phyloP scores from a whole-genome alignment of 768 basidiomycete species.

The Boletus edulis region DNA sequence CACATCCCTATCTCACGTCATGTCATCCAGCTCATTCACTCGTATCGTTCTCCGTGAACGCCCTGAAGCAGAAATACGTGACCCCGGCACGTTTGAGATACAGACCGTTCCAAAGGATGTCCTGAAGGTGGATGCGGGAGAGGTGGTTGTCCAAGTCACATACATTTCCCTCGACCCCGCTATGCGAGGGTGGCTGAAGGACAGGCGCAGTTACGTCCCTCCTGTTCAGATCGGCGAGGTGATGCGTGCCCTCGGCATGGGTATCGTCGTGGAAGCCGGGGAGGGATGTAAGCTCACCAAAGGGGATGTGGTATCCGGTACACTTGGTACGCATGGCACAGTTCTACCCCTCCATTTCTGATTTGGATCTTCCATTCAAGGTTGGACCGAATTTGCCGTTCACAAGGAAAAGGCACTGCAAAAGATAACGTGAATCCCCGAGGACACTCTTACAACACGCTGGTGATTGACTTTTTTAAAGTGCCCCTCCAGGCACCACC shows the following conservation, averaged over 20 bases:
- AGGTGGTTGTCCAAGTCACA: slow-evolving; percentile 74
- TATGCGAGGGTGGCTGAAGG: slow-evolving; percentile 81
- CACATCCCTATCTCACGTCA: neutral
- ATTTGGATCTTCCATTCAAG: slow-evolving; percentile 38
- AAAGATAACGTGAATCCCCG: slow-evolving; percentile 52
- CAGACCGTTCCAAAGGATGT: slow-evolving; percentile 50
- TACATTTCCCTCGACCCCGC: slow-evolving; percentile 86
- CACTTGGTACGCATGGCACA: slow-evolving; percentile 47
- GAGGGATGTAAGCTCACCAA: slow-evolving; percentile 50
- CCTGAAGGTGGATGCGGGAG: slow-evolving; percentile 48
- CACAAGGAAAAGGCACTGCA: slow-evolving; percentile 50
- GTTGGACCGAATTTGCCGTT: slow-evolving; percentile 77
- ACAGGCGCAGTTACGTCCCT: slow-evolving; percentile 66
- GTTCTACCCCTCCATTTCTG: neutral
- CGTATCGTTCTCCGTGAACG: slow-evolving; percentile 75
- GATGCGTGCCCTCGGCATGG: slow-evolving; percentile 73
- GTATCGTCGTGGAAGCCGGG: slow-evolving; percentile 60
- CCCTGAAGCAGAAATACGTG: slow-evolving; percentile 64
- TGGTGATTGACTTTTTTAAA: slow-evolving; percentile 22
- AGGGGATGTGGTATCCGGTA: slow-evolving; percentile 70
- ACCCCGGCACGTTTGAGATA: slow-evolving; percentile 69
- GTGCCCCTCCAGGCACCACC: slow-evolving; percentile 56
- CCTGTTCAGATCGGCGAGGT: slow-evolving; percentile 73
- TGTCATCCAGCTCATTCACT: slow-evolving; percentile 44
- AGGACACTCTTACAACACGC: neutral